Evolutionary conservation across 345 rosid genomes (phyloP).

Genomic region (Microthlaspi erraticum): DNA sequence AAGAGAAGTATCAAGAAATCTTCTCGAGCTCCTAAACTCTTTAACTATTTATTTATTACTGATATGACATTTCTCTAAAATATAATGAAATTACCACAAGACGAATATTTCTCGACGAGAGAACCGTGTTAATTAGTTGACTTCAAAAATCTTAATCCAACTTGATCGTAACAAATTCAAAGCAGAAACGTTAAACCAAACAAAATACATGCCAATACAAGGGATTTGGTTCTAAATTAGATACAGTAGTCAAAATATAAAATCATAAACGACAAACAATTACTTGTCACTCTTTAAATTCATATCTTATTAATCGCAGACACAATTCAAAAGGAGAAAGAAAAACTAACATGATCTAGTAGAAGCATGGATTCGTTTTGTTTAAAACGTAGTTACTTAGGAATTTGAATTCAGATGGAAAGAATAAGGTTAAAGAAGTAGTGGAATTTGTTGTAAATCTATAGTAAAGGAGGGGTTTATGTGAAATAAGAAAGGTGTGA

Average conservation of each 20-base stretch:
- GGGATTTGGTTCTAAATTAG: neutral
- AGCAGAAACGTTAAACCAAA: neutral
- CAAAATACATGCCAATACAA: neutral
- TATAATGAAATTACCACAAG: neutral
- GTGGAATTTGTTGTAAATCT: neutral
- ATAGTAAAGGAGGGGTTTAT: neutral
- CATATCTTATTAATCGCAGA: no score
- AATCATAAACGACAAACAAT: neutral
- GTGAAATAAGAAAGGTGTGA: neutral
- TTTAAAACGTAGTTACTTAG: no score
- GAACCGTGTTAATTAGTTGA: slow-evolving; percentile 12
- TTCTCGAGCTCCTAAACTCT: slow-evolving; percentile 38
- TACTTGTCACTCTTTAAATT: neutral
- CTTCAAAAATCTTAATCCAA: slow-evolving; percentile 16
- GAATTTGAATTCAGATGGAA: neutral
- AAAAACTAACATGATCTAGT: no score
- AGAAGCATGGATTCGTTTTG: no score
- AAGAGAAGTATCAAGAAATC: slow-evolving; percentile 18
- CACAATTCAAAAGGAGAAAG: no score
- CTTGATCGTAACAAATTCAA: neutral
- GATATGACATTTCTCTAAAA: slow-evolving; percentile 27
- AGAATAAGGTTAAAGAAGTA: neutral
- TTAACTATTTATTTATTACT: slow-evolving; percentile 10
- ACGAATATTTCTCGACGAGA: neutral
- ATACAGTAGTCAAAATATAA: neutral